Base-by-base conservation (phyloP, 176 grass and related monocot genomes). In the Otatea glauca region DNA sequence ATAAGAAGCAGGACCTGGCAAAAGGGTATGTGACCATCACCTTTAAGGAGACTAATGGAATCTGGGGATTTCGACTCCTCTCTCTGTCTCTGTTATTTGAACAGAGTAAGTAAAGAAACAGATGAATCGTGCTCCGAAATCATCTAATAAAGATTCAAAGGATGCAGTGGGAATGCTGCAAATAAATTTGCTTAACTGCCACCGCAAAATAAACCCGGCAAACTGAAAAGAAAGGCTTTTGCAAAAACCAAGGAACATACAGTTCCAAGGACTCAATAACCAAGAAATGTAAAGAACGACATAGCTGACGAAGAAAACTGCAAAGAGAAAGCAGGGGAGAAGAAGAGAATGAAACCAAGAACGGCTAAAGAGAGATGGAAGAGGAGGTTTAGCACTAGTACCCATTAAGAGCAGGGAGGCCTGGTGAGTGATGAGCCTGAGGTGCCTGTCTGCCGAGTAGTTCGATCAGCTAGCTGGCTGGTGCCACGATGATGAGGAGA, bases 1-100 rank as follows among this genome's bases (percentile, higher is more conserved):
- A 87, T 87, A 79, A 87, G 89, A 91, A 91, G 88, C 55, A 65
- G 69, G 55, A 61, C 68, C 17, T 87, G 80, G 62, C 60, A 16
- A 73, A 87, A 87, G 49, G 10, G 42, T 12, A 32, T 16, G 41
- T 37, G 74, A 68, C 48, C 73, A 41, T 51, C 70, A 9, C 9
- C 56, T 60, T 60, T 60, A 58, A n/a, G 55, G 20, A n/a, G 20
- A n/a, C 55, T 58, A 6, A 16, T 2, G 67, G 75, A 76, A 79
- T 86, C 64, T 64, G 84, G 43, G 75, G 70, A 15, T 32, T 68
- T 24, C 50, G 55, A 85, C 61, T 61, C 74, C 25, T 23, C 29
- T 29, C 29, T 29, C 29, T 29, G 1, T 29, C 29, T 29, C 29
- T 8, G 39, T 18, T 5, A 32, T 87, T 60, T 70, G 48, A 71